Evolutionary conservation across 208 protist species (phyloP).

Genomic region (Lotmaria passim): DNA sequence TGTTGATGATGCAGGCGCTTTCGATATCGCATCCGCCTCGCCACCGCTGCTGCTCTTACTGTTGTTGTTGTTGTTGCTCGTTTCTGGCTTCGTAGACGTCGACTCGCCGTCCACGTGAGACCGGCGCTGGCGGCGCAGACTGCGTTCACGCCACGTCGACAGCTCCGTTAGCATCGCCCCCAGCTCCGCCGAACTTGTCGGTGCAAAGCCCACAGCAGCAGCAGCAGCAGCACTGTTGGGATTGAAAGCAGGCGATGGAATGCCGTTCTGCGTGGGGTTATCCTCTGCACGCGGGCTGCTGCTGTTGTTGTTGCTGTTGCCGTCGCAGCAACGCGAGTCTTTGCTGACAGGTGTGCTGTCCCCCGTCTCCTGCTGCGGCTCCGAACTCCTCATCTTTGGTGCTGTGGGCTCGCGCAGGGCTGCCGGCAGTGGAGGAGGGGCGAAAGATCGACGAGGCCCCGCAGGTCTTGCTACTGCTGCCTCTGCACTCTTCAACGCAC

Average conservation of each 20-base stretch:
- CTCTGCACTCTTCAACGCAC: background rate
- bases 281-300: background rate
- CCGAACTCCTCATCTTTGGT: background rate
- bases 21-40: background rate
- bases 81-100: background rate
- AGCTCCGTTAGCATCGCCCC: slow-evolving; percentile 30
- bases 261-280: background rate
- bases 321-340: background rate
- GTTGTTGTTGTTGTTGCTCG: background rate
- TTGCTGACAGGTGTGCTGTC: too few species aligned
- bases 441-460: slow-evolving; percentile 4
- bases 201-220: background rate
- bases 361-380: background rate
- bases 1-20: background rate
- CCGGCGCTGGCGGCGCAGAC: slow-evolving; percentile 22
- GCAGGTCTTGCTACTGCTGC: background rate
- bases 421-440: slow-evolving; percentile 24
- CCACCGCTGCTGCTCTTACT: background rate
- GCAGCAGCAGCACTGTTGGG: slow-evolving; percentile 10
- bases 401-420: slow-evolving; percentile 15
- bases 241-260: background rate
- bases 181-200: slow-evolving; percentile 16
- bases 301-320: background rate
- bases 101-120: background rate
- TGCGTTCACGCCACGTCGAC: slow-evolving; percentile 36